Evolutionary conservation across 257 asterid species (phyloP), one percentile per base, ranked within the genome.

Genomic region (Nemophila menziesii): DNA sequence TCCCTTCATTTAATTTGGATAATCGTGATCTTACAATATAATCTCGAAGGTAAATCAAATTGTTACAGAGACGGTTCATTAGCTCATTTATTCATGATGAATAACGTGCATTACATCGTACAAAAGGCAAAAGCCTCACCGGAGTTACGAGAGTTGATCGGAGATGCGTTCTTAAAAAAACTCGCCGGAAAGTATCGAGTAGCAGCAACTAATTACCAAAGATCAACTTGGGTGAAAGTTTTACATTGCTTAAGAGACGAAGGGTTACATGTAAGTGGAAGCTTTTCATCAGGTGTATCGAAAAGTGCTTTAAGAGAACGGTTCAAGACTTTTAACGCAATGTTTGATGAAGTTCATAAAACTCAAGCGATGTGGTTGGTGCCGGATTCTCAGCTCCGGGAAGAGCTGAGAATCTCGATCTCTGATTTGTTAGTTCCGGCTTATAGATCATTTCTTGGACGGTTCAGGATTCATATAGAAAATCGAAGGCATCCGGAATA

Each of bases 401-500:
- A 86, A 63, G 97, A 86, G 72, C 85, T 86, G 14, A 67, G 92
- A 39, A 82, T 86, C 51, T 82, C 97, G 55, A 65, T 86, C 44
- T 74, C 87, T 0, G 87, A 82, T 61, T 61, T 48, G 67, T 50
- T 86, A 57, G 60, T 86, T 52, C 95, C 97, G 1, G 95, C 95
- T 13, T 86, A 86, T 52, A 62, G 93, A 36, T 82, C 95, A 1
- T 86, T 86, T 62, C 87, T 82, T 22, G 95, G 92, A 44, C 73
- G 93, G 48, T 82, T 66, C 64, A 82, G 92, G 71, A 73, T 74
- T 51, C 92, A 82, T 54, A 80, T 86, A 11, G 97, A 86, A 74
- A 82, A 87, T 41, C 94, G 93, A 52, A 75, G 74, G 64, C 95
- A 86, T 61, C 95, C 93, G 0, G 97, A 86, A 71, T 82, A 82